These are phyloP conservation scores for Chamaecrista fasciculata DNA, from an alignment of 306 rosid genomes.

Conservation along the genomic window DNA sequence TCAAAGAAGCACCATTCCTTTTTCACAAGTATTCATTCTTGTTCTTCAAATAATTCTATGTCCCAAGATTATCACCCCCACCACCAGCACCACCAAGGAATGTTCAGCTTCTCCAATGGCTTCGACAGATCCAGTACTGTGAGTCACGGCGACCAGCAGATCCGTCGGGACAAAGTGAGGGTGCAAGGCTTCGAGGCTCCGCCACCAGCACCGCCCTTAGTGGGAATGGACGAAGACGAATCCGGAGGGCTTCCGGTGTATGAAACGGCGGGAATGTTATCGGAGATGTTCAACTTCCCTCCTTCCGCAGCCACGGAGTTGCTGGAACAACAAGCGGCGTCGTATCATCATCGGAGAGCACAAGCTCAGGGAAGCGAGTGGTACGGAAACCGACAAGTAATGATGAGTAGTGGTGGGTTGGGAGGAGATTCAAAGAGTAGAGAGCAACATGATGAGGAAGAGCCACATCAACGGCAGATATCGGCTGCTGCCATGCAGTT, in stretches of 20 bases:
- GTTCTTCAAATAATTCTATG: constrained; percentile 66
- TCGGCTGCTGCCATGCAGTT: constrained; percentile 99
- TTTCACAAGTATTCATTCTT: constrained; percentile 5
- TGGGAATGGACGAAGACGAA: constrained; percentile 65
- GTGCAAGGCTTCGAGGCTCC: constrained; percentile 51
- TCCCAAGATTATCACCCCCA: constrained; percentile 85
- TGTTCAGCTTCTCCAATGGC: constrained; percentile 75
- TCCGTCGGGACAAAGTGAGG: constrained; percentile 78
- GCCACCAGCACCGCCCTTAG: constrained; percentile 42
- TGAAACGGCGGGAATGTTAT: constrained; percentile 78
- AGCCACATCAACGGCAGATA: too few relatives aligned
- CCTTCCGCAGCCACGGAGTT: constrained; percentile 42
- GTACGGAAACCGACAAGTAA: constrained; percentile 56
- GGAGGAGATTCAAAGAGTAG: constrained; percentile 44
- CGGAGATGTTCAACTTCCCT: constrained; percentile 87
- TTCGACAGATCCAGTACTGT: constrained; percentile 61
- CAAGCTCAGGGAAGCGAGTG: constrained; percentile 44
- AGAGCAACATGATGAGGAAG: constrained; percentile 35
- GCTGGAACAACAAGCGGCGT: constrained; percentile 51
- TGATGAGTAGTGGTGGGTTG: constrained; percentile 36
- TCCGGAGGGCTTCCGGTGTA: constrained; percentile 57
- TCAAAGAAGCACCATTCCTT: constrained; percentile 25
- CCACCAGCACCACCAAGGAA: constrained; percentile 65
- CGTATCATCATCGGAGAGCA: constrained; percentile 35
- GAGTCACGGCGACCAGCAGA: constrained; percentile 53